Conservation (phyloP, 108 stramenopile genomes). For the Cyclostephanos tholiformis region DNA sequence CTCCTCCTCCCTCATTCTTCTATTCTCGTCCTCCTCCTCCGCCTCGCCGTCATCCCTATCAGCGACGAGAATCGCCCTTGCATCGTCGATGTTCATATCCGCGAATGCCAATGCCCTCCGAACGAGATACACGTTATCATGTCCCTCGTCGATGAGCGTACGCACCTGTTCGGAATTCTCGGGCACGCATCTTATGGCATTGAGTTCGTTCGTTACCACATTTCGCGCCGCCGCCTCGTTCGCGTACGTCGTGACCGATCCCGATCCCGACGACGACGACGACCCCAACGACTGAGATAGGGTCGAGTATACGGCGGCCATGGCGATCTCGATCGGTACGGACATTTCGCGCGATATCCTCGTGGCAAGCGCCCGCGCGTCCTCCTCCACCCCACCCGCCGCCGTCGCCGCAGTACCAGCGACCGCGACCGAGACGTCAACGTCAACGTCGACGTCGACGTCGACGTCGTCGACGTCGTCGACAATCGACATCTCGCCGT, state of each 20-base stretch:
- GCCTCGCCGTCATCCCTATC: conserved; percentile 78
- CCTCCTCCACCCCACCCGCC: conserved; percentile 56
- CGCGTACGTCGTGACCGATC: conserved; percentile 19
- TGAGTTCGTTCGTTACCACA: conserved; percentile 73
- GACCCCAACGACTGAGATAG: background rate
- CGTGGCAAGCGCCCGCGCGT: conserved; percentile 54
- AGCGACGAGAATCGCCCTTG: conserved; percentile 84
- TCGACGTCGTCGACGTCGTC: conserved; percentile 12
- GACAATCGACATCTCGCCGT: background rate
- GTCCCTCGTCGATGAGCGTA: conserved; percentile 70
- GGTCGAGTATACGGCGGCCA: conserved; percentile 72
- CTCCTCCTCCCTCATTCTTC: conserved; percentile 31
- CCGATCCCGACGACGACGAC: conserved; percentile 51
- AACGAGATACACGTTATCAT: conserved; percentile 53
- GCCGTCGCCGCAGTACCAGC: too few relatives aligned
- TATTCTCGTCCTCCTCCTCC: conserved; percentile 46
- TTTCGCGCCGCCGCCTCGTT: conserved; percentile 66
- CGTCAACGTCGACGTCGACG: background rate
- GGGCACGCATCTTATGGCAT: conserved; percentile 63
- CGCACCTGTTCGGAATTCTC: conserved; percentile 60
- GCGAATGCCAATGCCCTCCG: conserved; percentile 82
- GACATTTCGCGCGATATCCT: conserved; percentile 61
- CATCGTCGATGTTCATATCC: conserved; percentile 76
- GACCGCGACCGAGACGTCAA: conserved; percentile 39
- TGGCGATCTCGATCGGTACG: conserved; percentile 61